These are phyloP conservation scores for Pyrenopolyporus hunteri DNA, from an alignment of 495 filamentous ascomycete genomes.

Conservation along the genomic window DNA sequence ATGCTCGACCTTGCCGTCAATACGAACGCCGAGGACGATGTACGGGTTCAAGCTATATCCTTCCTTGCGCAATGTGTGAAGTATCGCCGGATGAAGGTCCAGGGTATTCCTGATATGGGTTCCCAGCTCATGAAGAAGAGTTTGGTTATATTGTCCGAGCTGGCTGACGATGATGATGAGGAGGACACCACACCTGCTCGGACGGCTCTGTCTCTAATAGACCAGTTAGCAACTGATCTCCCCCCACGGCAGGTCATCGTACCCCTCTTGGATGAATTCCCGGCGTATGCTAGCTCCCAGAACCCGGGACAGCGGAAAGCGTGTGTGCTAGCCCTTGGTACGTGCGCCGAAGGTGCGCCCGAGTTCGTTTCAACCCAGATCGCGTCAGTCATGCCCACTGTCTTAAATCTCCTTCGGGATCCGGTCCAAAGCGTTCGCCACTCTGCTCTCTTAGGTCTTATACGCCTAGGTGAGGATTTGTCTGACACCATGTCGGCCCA, in stretches of 20 bases:
- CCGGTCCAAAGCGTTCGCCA: slow-evolving; percentile 80
- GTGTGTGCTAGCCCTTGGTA: slow-evolving; percentile 88
- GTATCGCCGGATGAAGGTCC: slow-evolving; percentile 94
- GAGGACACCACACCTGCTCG: slow-evolving; percentile 89
- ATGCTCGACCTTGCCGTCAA: slow-evolving; percentile 88
- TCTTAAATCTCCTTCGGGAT: slow-evolving; percentile 85
- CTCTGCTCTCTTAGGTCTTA: slow-evolving; percentile 83
- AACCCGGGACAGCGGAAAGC: slow-evolving; percentile 84
- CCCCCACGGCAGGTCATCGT: slow-evolving; percentile 95
- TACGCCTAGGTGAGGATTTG: slow-evolving; percentile 89
- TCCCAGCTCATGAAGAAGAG: slow-evolving; percentile 84
- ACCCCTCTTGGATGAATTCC: slow-evolving; percentile 83
- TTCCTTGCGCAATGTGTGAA: slow-evolving; percentile 92
- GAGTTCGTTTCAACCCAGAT: slow-evolving; percentile 94
- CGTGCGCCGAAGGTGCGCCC: slow-evolving; percentile 94
- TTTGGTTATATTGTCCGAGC: slow-evolving; percentile 85
- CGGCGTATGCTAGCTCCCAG: slow-evolving; percentile 73
- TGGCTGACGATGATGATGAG: slow-evolving; percentile 80
- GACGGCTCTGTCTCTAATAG: slow-evolving; percentile 85
- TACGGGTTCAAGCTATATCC: slow-evolving; percentile 84
- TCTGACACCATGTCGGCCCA: slow-evolving; percentile 84
- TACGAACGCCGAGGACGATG: slow-evolving; percentile 77
- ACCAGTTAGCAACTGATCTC: slow-evolving; percentile 83
- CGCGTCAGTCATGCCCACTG: slow-evolving; percentile 80
- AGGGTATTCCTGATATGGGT: slow-evolving; percentile 75